Evolutionary conservation across 768 basidiomycete genomes (phyloP).

Genomic region (Mrakia blollopis): DNA sequence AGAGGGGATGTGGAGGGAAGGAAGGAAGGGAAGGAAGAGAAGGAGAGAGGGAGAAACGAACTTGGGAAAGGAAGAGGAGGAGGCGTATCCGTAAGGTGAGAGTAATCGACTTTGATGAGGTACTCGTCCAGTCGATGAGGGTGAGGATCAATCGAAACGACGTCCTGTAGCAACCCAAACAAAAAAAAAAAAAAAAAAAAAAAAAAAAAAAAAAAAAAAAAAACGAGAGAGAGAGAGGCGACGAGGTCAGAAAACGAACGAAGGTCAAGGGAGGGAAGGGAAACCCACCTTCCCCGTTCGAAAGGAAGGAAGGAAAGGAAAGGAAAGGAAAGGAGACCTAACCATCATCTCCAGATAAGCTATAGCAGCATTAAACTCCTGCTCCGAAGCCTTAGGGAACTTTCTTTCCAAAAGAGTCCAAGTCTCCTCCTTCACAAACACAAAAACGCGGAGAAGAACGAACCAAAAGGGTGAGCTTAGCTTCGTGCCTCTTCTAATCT

Average conservation of each 20-base stretch:
- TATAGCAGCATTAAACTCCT: conserved; percentile 30
- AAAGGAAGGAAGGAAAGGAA: too few relatives aligned
- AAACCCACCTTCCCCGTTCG: too few relatives aligned
- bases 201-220: too few relatives aligned
- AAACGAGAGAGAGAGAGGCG: not conserved
- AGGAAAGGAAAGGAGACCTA: not conserved
- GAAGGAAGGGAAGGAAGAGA: not conserved
- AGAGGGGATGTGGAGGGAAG: too few relatives aligned
- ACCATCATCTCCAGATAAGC: conserved; percentile 25
- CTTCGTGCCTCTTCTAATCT: not conserved
- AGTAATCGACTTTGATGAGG: conserved; percentile 31
- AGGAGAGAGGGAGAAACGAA: conserved; percentile 15
- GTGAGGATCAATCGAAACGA: conserved; percentile 31
- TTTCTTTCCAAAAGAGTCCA: conserved; percentile 32
- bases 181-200: too few relatives aligned
- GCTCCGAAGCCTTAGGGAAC: conserved; percentile 27
- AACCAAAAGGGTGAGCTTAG: not conserved
- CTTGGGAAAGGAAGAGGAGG: conserved; percentile 24
- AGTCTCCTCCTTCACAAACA: conserved; percentile 8
- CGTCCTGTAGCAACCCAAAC: too few relatives aligned
- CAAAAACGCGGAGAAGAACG: not conserved
- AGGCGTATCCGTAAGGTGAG: not conserved
- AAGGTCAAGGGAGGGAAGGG: not conserved
- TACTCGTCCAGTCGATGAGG: conserved; percentile 22
- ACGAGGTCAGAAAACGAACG: not conserved